A percentile compares a stretch with the other conserved stretches of the same genome.
These are phyloP conservation scores for Setaria italica DNA, from an alignment of 202 grass and related monocot genomes.

Conservation along the genomic window DNA sequence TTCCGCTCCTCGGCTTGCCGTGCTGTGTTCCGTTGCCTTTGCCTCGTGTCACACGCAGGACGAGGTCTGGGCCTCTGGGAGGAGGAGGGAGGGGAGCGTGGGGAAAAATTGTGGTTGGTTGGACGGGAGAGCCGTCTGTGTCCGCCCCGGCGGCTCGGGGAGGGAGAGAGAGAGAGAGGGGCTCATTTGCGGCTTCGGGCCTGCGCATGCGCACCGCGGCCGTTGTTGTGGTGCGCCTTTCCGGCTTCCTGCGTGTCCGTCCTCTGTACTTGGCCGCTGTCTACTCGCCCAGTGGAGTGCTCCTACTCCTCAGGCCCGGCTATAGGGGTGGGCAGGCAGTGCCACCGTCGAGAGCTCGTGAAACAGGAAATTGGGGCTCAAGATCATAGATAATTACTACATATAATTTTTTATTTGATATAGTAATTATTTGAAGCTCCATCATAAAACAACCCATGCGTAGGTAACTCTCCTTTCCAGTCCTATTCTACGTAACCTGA, in stretches of 20 bases:
- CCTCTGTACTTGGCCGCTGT: background rate
- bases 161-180: too few species aligned
- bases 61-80: background rate
- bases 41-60: background rate
- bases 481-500: too few species aligned
- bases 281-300: background rate
- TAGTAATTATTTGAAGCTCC: too few species aligned
- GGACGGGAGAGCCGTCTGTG: background rate
- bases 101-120: background rate
- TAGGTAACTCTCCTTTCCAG: too few species aligned
- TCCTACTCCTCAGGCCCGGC: too few species aligned
- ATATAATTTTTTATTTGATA: too few species aligned
- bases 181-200: background rate
- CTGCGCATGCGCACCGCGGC: background rate
- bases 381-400: too few species aligned
- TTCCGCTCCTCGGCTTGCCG: background rate
- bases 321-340: too few species aligned
- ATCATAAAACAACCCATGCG: too few species aligned
- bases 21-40: background rate
- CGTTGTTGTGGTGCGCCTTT: background rate
- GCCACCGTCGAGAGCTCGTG: too few species aligned
- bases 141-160: background rate
- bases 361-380: too few species aligned
- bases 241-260: background rate
- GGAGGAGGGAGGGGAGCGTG: background rate